Evolutionary conservation across 352 stramenopile genomes (phyloP).

Genomic region (Thalassiosira pacifica): DNA sequence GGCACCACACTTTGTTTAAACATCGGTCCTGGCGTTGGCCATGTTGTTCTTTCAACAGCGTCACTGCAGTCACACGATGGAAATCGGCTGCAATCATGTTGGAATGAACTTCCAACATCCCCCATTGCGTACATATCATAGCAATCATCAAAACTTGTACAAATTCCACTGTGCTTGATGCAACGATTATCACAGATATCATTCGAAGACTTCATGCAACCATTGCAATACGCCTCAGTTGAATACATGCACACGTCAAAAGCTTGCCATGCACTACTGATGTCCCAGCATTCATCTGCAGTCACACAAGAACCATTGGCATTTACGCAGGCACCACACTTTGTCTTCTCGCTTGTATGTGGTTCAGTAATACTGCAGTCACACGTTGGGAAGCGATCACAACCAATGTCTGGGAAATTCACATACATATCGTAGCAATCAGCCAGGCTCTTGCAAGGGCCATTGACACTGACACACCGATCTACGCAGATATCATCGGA

Average conservation of each 20-base stretch:
- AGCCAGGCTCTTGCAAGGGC: not conserved
- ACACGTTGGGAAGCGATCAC: not conserved
- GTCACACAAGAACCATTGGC: not conserved
- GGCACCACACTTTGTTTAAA: not conserved
- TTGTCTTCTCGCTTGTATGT: not conserved
- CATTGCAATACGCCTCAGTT: not conserved
- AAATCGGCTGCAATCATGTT: too few species aligned
- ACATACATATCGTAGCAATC: not conserved
- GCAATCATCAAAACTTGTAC: too few species aligned
- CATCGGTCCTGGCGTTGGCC: too few species aligned
- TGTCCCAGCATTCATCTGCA: not conserved
- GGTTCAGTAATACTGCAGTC: not conserved
- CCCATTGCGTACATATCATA: too few species aligned
- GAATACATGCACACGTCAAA: too few species aligned
- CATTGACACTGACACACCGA: not conserved
- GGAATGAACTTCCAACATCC: too few species aligned
- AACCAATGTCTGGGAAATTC: not conserved
- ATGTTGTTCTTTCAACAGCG: too few species aligned
- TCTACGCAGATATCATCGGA: not conserved
- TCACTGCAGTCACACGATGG: too few species aligned
- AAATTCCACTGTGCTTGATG: too few species aligned
- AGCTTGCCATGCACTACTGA: too few species aligned
- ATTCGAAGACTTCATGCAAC: not conserved
- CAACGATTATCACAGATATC: not conserved
- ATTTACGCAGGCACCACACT: not conserved